Percentiles rank a stretch among this genome's conserved stretches.
Conservation (phyloP, 106 monocot species). For the Phalaenopsis aphrodite region DNA sequence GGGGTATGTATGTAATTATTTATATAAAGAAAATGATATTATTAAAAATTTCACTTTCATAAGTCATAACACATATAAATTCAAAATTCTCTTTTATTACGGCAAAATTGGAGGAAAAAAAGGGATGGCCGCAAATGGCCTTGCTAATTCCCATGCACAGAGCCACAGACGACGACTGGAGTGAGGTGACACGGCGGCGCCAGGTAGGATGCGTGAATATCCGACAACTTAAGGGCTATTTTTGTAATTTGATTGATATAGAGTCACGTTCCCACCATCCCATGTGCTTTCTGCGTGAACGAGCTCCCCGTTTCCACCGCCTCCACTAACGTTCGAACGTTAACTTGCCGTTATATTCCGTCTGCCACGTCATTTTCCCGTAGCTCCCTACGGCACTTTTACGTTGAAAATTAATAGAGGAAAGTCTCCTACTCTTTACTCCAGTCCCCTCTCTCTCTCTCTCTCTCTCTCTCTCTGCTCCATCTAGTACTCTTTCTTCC, state of each 20-base stretch:
- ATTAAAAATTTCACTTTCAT: too few species aligned
- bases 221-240: not conserved
- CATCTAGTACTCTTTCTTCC: not conserved
- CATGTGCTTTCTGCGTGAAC: slow-evolving; percentile 7
- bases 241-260: not conserved
- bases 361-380: slow-evolving; percentile 19
- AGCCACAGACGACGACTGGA: too few species aligned
- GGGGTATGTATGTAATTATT: too few species aligned
- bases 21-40: too few species aligned
- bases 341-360: not conserved
- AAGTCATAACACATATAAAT: too few species aligned
- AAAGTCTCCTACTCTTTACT: not conserved
- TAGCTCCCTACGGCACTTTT: not conserved
- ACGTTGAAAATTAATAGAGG: not conserved
- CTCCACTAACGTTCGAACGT: slow-evolving; percentile 21
- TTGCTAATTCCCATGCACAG: too few species aligned
- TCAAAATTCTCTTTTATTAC: too few species aligned
- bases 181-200: not conserved
- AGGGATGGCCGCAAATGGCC: too few species aligned
- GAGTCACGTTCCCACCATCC: not conserved
- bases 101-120: too few species aligned
- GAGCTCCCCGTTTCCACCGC: not conserved
- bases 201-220: not conserved
- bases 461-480: not conserved
- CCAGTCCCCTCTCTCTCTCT: slow-evolving; percentile 1